A percentile compares a stretch with the other conserved stretches of the same genome.
phyloP scores from a whole-genome alignment of 2,329 filamentous ascomycete genomes.

The Bretziella fagacearum region DNA sequence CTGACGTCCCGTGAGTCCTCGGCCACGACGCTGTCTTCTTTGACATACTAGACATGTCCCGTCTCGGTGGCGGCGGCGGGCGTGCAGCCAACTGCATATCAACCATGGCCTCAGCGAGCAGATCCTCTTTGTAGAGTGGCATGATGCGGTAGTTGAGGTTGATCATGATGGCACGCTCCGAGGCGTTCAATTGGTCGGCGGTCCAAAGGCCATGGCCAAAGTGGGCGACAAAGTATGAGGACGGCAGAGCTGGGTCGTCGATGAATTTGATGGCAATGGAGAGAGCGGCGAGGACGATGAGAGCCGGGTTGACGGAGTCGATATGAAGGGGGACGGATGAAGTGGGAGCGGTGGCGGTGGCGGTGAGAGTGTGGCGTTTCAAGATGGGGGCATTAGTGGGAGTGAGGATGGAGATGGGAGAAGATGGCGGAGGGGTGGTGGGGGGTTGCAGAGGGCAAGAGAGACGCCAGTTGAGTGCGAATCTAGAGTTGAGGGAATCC shows the following conservation, averaged over 20 bases:
- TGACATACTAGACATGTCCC: too few species aligned
- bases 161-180: conserved; percentile 47
- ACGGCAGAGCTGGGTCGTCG: conserved; percentile 39
- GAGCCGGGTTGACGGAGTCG: conserved; percentile 42
- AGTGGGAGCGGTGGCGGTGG: conserved; percentile 20
- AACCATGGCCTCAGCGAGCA: conserved; percentile 40
- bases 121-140: conserved; percentile 38
- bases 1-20: conserved; percentile 8
- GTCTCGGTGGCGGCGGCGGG: conserved; percentile 15
- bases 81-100: conserved; percentile 46
- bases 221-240: conserved; percentile 33
- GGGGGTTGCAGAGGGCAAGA: conserved; percentile 33
- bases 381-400: conserved; percentile 16
- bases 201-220: conserved; percentile 44
- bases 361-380: conserved; percentile 34
- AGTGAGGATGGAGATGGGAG: conserved; percentile 14
- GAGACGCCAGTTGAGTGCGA: conserved; percentile 45
- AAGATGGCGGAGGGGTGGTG: conserved; percentile 2
- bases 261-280: conserved; percentile 50
- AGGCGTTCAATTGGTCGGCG: conserved; percentile 43
- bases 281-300: conserved; percentile 45
- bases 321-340: conserved; percentile 31
- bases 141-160: conserved; percentile 46
- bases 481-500: conserved; percentile 45
- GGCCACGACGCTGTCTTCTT: conserved; percentile 4